Evolutionary conservation across 805 yeast species (phyloP), one percentile per base, ranked within the genome.

Genomic region (Torulaspora quercuum): DNA sequence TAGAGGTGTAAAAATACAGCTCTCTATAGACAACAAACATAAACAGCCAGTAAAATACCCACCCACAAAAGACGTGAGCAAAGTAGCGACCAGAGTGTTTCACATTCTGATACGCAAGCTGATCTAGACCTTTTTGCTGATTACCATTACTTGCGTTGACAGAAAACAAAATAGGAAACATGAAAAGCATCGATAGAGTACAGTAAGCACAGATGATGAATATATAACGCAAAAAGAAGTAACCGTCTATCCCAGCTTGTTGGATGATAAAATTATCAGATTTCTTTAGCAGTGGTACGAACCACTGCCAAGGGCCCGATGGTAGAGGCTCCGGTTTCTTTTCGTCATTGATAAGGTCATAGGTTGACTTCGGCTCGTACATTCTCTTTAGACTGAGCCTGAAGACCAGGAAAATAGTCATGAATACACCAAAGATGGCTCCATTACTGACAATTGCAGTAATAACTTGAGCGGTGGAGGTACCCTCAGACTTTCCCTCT

Each of bases 241-340:
- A 90, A 4, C 96, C 97, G 57, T 90, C 97, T n/a, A 90, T 58
- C 11, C 97, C 97, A 13, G 92, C 82, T 52, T 90, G 94, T 47
- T 81, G 79, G 41, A 90, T 76, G 37, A 89, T 70, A 53, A 84
- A 84, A 31, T 82, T 66, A 38, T 84, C 88, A 1, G 86, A 76
- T 53, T 83, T 80, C 31, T 72, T 63, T 33, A 84, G 50, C 18
- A 90, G 56, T 5, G 80, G 78, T 6, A 61, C 45, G 7, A 88
- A 39, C 97, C 97, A 89, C 20, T 72, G 66, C 55, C 79, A 61
- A 2, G 81, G 69, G 22, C 88, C 92, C 13, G 59, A 60, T 1
- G 89, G 82, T 29, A 88, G 65, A 1, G 92, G 87, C 19, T 75
- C 79, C 0, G 96, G 95, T 44, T 73, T 72, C 50, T 78, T 73